Evolutionary conservation across 371 early-diverging fungal species (phyloP), one percentile per base, ranked within the genome.

Genomic region (Rhizopus sp.): DNA sequence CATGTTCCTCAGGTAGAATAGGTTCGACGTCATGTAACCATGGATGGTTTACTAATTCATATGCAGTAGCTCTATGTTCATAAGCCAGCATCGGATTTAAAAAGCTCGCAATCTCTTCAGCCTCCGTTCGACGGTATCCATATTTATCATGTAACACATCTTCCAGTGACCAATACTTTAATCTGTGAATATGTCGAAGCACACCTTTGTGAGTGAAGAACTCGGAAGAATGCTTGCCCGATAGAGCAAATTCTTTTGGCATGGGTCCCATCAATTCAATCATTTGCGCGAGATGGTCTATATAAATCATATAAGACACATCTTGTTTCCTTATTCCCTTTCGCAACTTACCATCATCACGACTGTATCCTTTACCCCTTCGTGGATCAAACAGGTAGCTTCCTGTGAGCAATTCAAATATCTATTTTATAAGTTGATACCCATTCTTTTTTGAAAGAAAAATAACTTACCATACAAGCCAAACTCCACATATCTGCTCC

Each of bases 401-500:
- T 17, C 97, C 96, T 0, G 98, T 96, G 37, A 97, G 76, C 30
- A 98, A 76, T 74, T 98, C 98, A 64, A 88, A 86, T 7, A 83
- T 69, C 85, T 84, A 60, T 53, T 31, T 23, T 0, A 23, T 2
- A 23, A 23, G 23, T 23, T 23, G 23, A 23, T 23, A 23, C 23
- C 23, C 0, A 23, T 23, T 23, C 23, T 33, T 32, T 7, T 29
- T 50, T 34, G 4, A 34, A 16, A 33, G 16, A 50, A 17, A 38
- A 40, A 48, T 0, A 34, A 29, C 50, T 60, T 76, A 92, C 85
- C 83, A 99, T 89, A 77, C 98, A 98, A 13, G 94, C 96, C 49
- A 96, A 77, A 56, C 93, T 93, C 98, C 99, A 97, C n/a, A 97
- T 90, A 73, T 99, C 99, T 4, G 96, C 92, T n/a, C 89, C 86